A percentile compares a stretch with the other conserved stretches of the same genome.
Evolutionary conservation across 2,329 filamentous ascomycete species (phyloP).

Genomic region (Aciculosporium take): DNA sequence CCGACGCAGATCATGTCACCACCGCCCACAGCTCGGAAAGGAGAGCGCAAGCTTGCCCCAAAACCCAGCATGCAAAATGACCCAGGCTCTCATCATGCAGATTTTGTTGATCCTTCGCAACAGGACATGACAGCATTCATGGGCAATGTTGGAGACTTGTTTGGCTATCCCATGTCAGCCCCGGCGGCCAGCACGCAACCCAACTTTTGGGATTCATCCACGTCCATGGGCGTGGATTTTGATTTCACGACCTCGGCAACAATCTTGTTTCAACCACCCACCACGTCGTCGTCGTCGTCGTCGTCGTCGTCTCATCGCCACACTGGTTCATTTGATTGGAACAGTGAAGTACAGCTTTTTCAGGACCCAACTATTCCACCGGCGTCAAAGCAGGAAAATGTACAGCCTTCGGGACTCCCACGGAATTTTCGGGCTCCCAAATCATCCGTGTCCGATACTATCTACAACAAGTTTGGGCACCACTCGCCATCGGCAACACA

Average conservation of each 20-base stretch:
- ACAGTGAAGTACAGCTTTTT: slow-evolving; percentile 38
- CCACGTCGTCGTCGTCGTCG: too few species aligned
- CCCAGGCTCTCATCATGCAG: slow-evolving; percentile 36
- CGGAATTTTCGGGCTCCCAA: slow-evolving; percentile 38
- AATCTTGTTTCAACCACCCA: slow-evolving; percentile 26
- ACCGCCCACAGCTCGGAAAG: slow-evolving; percentile 42
- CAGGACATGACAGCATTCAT: slow-evolving; percentile 35
- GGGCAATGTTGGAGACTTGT: slow-evolving; percentile 38
- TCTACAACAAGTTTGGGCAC: slow-evolving; percentile 9
- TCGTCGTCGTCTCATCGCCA: slow-evolving; percentile 26
- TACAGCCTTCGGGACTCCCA: slow-evolving; percentile 26
- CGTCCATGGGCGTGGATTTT: slow-evolving; percentile 43
- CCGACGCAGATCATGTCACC: slow-evolving; percentile 42
- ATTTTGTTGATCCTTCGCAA: slow-evolving; percentile 34
- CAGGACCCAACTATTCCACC: slow-evolving; percentile 28
- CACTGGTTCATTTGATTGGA: slow-evolving; percentile 43
- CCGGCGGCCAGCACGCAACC: slow-evolving; percentile 30
- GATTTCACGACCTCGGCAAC: slow-evolving; percentile 35
- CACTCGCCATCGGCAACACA: slow-evolving; percentile 27
- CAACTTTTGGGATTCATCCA: slow-evolving; percentile 44
- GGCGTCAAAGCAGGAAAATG: slow-evolving; percentile 21
- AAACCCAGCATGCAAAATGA: slow-evolving; percentile 46
- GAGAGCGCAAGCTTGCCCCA: slow-evolving; percentile 38
- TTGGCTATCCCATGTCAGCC: slow-evolving; percentile 46
- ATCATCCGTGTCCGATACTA: slow-evolving; percentile 21